A percentile compares a stretch with the other conserved stretches of the same genome.
Conservation (phyloP, 345 rosid genomes). For the Hypericum androsaemum region DNA sequence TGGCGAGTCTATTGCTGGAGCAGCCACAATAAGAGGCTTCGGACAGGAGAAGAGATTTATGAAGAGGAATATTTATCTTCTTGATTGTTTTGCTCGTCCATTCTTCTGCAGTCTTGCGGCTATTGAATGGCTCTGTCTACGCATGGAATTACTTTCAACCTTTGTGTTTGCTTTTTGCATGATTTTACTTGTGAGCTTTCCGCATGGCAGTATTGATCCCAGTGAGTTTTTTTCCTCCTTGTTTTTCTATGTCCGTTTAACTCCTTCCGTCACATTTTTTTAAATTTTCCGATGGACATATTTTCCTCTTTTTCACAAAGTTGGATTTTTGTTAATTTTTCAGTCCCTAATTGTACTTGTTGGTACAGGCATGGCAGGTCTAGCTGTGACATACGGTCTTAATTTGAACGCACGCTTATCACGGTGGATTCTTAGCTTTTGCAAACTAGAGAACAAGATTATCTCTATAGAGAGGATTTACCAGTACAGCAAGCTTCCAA, state of each 20-base stretch:
- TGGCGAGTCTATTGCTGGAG: conserved; percentile 99
- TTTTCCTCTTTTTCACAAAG: not conserved
- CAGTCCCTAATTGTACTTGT: conserved; percentile 10
- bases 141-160: conserved; percentile 97
- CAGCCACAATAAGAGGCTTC: conserved; percentile 97
- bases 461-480: conserved; percentile 95
- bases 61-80: conserved; percentile 96
- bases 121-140: conserved; percentile 97
- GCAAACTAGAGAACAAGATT: conserved; percentile 97
- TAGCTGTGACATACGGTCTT: conserved; percentile 97
- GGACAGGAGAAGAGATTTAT: conserved; percentile 94
- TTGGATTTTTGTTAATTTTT: not conserved
- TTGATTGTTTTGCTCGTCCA: conserved; percentile 96
- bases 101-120: conserved; percentile 97
- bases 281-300: not conserved
- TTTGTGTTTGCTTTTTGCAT: conserved; percentile 96
- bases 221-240: conserved; percentile 44
- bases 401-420: conserved; percentile 94
- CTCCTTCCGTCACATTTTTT: not conserved
- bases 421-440: conserved; percentile 98
- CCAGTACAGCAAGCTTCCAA: conserved; percentile 79
- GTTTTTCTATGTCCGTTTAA: no score
- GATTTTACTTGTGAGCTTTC: conserved; percentile 95
- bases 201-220: conserved; percentile 91
- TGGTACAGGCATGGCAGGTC: conserved; percentile 93